Evolutionary conservation across 1,284 basidiomycete genomes (phyloP).

Genomic region (Phenoliferia sp.): DNA sequence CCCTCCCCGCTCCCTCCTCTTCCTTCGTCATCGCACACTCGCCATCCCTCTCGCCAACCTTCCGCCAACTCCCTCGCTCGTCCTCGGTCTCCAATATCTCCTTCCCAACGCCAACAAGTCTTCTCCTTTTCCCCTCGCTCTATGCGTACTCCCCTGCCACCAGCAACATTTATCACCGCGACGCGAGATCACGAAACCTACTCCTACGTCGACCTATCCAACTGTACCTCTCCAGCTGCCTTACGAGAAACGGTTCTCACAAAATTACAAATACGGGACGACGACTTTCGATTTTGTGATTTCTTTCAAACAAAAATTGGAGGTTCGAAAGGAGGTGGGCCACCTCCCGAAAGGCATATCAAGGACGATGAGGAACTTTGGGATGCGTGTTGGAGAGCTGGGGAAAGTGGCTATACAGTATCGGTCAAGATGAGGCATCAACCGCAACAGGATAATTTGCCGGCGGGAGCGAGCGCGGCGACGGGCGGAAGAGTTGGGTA

Average conservation of each 20-base stretch:
- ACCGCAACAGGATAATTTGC: conserved; percentile 29
- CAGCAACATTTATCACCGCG: conserved; percentile 59
- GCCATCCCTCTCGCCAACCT: conserved; percentile 1
- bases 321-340: conserved; percentile 60
- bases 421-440: conserved; percentile 72
- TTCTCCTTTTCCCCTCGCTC: not conserved
- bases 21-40: too few relatives aligned
- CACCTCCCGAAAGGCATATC: conserved; percentile 50
- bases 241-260: conserved; percentile 80
- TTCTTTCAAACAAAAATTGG: conserved; percentile 82
- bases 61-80: not conserved
- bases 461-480: not conserved
- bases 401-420: conserved; percentile 60
- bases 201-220: conserved; percentile 69
- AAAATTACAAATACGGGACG: conserved; percentile 76
- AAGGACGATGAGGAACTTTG: conserved; percentile 59
- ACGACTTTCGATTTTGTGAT: conserved; percentile 68
- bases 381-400: conserved; percentile 58
- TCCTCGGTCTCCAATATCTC: conserved; percentile 5
- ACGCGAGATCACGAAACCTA: conserved; percentile 78
- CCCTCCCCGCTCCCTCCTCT: not conserved
- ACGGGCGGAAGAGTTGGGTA: not conserved
- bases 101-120: not conserved
- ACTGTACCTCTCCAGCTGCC: conserved; percentile 61
- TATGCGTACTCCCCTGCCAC: conserved; percentile 7